Evolutionary conservation across 768 basidiomycete genomes (phyloP).

Genomic region (Lentinula sp.): DNA sequence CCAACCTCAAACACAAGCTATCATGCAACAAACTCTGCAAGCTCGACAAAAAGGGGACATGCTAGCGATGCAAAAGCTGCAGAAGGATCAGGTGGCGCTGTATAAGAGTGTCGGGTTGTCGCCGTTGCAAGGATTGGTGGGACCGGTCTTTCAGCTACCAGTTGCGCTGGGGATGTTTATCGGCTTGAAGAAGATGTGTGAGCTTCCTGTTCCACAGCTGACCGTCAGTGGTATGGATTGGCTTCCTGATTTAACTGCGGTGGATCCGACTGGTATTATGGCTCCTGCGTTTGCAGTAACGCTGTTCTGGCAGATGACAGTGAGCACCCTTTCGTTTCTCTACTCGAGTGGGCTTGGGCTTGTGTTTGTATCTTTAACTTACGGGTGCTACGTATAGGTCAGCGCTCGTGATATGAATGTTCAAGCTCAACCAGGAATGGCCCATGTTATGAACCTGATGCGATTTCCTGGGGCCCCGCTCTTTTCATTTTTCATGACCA

Average conservation of each 20-base stretch:
- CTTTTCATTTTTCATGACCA: constrained; percentile 38
- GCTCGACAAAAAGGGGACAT: constrained; percentile 26
- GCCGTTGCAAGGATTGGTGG: constrained; percentile 41
- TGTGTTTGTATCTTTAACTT: neutral
- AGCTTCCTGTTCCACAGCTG: constrained; percentile 68
- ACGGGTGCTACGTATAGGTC: constrained; percentile 18
- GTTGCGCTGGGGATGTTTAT: constrained; percentile 82
- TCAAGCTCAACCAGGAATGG: constrained; percentile 43
- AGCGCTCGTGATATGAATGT: constrained; percentile 52
- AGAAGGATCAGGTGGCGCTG: constrained; percentile 46
- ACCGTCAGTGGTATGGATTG: constrained; percentile 68
- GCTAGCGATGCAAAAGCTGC: constrained; percentile 47
- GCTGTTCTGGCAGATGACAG: constrained; percentile 69
- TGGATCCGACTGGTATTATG: constrained; percentile 74
- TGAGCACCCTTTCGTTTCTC: constrained; percentile 25
- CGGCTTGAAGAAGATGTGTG: constrained; percentile 66
- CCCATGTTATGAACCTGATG: constrained; percentile 65
- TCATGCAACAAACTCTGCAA: constrained; percentile 39
- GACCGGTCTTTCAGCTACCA: constrained; percentile 59
- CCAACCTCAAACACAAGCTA: constrained; percentile 41
- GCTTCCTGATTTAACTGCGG: constrained; percentile 69
- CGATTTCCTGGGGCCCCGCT: constrained; percentile 43
- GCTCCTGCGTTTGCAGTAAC: constrained; percentile 48
- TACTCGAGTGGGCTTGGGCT: neutral
- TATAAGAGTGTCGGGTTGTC: constrained; percentile 59